Percentiles rank a stretch among this genome's conserved stretches.
Evolutionary conservation across 495 filamentous ascomycete species (phyloP).

Genomic region (Eremomyces bilateralis): DNA sequence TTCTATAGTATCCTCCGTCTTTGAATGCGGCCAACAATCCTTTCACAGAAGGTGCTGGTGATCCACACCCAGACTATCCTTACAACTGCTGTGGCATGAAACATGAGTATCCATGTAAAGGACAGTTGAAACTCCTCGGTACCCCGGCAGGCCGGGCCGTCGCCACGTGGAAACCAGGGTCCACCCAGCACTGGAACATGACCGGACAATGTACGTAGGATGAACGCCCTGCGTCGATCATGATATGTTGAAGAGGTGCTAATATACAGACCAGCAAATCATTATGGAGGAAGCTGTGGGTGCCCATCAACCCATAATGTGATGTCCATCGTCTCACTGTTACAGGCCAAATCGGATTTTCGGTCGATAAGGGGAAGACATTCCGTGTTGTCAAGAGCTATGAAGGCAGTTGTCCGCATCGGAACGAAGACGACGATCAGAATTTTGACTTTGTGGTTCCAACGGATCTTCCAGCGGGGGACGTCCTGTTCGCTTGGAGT

Average conservation of each 20-base stretch:
- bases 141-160: conserved; percentile 14
- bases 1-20: conserved; percentile 14
- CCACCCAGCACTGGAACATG: conserved; percentile 9
- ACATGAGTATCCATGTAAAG: conserved; percentile 10
- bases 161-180: conserved; percentile 16
- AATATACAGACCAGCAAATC: conserved; percentile 10
- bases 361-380: conserved; percentile 13
- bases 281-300: conserved; percentile 22
- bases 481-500: conserved; percentile 18
- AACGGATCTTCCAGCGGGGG: conserved; percentile 14
- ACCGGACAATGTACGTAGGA: conserved; percentile 4
- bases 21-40: conserved; percentile 18
- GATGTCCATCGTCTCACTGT: too few species aligned
- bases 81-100: conserved; percentile 17
- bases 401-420: conserved; percentile 19
- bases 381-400: conserved; percentile 18
- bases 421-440: conserved; percentile 12
- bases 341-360: conserved; percentile 18
- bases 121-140: conserved; percentile 17
- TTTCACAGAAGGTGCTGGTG: conserved; percentile 9
- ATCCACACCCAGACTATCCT: conserved; percentile 16
- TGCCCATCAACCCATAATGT: too few species aligned
- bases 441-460: conserved; percentile 19
- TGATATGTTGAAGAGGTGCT: background rate
- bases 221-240: conserved; percentile 7